Base-by-base conservation (phyloP, 2,329 filamentous ascomycete species). In the Curvularia sp. region DNA sequence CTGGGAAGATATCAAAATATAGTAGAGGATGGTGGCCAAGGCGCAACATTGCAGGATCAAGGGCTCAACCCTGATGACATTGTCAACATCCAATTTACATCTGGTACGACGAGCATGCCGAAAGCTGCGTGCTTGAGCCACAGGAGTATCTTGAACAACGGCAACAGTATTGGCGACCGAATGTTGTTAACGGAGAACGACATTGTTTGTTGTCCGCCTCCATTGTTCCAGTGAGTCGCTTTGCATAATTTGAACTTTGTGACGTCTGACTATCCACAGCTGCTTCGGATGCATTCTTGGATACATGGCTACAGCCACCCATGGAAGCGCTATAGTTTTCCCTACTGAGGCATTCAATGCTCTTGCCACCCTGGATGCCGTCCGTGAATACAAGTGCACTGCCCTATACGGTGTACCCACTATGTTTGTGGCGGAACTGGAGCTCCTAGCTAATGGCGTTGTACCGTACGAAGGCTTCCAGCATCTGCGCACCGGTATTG, bases 61-160 rank as follows among this genome's bases (percentile, higher is more conserved):
- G 79, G 80, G 0, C 80, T 89, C 1, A 65, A 81, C 15, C 82
- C 87, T 0, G 75, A 85, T 60, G 94, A 98, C 49, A 87, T 90
- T 2, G 89, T 96, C 65, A 98, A 97, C 74, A 97, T 98, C 64
- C 94, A 98, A 76, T 98, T 98, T 80, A 99, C 95, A 0, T 94
- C 90, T 0, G 95, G 94, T n/a, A 98, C 95, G 0, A 98, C 95
- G 0, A 91, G 91, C 0, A 83, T 86, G 70, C 94, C 93, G 21
- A 98, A 98, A 79, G 95, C 95, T 0, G 94, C 94, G 1, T 96
- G 93, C 80, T 84, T 99, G 30, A 89, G 86, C 0, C 94, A 98
- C 78, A 84, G 83, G 3, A 89, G 85, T n/a, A 94, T 98, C 63
- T 83, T 99, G 60, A 99, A 98, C 79, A 98, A 98, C 73, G 95